Base-by-base conservation (phyloP, 2,329 filamentous ascomycete genomes). In the Zopfia rhizophila region DNA sequence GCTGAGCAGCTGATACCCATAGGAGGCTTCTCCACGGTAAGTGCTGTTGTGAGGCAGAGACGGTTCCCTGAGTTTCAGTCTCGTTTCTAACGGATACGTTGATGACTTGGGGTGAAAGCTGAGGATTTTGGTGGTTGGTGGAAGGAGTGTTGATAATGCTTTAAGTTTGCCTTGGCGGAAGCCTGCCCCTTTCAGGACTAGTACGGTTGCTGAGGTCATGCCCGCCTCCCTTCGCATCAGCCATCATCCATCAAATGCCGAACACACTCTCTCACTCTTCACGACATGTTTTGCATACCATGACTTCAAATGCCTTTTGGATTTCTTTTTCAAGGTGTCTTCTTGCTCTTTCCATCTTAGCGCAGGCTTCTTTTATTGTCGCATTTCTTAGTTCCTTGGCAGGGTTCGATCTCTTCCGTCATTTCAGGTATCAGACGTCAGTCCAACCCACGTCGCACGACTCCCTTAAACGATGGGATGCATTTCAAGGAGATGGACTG, bases 281-380 rank as follows among this genome's bases (percentile, higher is more conserved):
- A 38, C 40, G 38, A 48, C 45, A 58, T 58, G 56, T n/a, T 39
- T 35, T 51, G 47, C 40, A 53, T 45, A 60, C 42, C 44, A 64
- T 64, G 61, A 48, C 32, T 32, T 48, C 36, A 32, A 44, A 38
- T 45, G 50, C 38, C 25, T 24, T 33, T 45, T 58, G 56, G 45
- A 43, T 45, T 37, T 39, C 33, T 24, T 30, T 56, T 18, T 51
- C 53, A 19, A 52, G 48, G 14, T 36, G 37, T 30, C 32, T 60
- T 16, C 51, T 60, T 24, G 28, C 44, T 13, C 13, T 58, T 12
- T 48, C 51, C 38, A 41, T 58, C 30, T 39, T 61, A 41, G 61
- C 53, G 53, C 59, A 61, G 59, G 52, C 51, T 49, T 55, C 56
- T 27, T 54, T 58, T 14, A 32, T 63, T 14, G 41, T 48, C 24